These are phyloP conservation scores for Aspergillus sclerotioniger DNA, from an alignment of 495 filamentous ascomycete species.

Conservation along the genomic window DNA sequence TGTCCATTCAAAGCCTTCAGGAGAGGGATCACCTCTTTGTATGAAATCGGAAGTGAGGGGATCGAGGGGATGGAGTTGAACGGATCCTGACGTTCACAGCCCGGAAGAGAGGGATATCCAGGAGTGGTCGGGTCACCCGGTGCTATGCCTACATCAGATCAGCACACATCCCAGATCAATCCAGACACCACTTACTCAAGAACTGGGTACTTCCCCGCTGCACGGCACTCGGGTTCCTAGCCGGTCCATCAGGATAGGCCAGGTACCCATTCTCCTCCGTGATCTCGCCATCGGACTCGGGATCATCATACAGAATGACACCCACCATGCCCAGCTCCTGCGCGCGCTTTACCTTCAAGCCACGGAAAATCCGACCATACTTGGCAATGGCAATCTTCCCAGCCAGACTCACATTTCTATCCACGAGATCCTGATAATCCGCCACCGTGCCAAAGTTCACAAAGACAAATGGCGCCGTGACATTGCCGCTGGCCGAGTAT, in stretches of 20 bases:
- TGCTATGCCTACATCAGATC: constrained; percentile 46
- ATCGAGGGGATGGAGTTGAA: constrained; percentile 72
- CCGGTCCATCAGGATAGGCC: constrained; percentile 83
- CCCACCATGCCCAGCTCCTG: constrained; percentile 92
- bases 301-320: constrained; percentile 81
- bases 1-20: constrained; percentile 86
- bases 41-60: constrained; percentile 90
- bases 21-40: constrained; percentile 78
- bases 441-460: constrained; percentile 84
- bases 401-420: constrained; percentile 69
- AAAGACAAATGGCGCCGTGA: constrained; percentile 78
- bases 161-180: neutral
- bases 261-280: constrained; percentile 79
- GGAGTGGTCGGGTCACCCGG: constrained; percentile 80
- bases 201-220: constrained; percentile 91
- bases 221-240: constrained; percentile 82
- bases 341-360: constrained; percentile 88
- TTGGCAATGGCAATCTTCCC: constrained; percentile 87
- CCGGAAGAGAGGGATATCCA: constrained; percentile 91
- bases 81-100: constrained; percentile 71
- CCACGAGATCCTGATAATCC: constrained; percentile 81
- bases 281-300: constrained; percentile 80
- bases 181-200: constrained; percentile 51
- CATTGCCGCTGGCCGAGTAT: constrained; percentile 89
- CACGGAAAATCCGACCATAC: constrained; percentile 85